Evolutionary conservation across 2,329 filamentous ascomycete species (phyloP), one percentile per base, ranked within the genome.

Genomic region (Ascochyta lentis): DNA sequence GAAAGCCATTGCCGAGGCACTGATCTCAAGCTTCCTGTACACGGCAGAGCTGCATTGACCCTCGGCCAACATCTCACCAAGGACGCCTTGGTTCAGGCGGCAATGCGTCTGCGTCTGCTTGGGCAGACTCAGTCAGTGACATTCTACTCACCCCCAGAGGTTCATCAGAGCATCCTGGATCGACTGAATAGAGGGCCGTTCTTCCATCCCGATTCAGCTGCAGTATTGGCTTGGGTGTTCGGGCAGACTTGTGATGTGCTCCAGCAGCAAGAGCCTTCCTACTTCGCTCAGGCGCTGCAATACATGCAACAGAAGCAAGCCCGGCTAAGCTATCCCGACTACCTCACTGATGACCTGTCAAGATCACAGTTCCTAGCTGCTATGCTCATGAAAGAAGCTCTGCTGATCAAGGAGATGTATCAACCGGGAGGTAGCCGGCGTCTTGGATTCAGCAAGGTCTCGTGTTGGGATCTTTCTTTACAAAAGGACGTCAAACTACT

Each of bases 31-130:
- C 72, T 89, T 1, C 84, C 84, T 0, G 24, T 64, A 0, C 1
- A 66, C 1, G 80, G 83, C 0, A 60, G 52, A 1, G 86, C 80
- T 0, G 86, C 84, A 0, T 62, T 88, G 1, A 88, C 85, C 0
- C 70, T 88, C 0, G 83, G 82, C 0, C 75, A 84, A 0, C 78
- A 81, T 1, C 80, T 85, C 49, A 86, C 83, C 0, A 88, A 89
- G 55, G 86, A 88, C 51, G 79, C 84, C 8, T 81, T 83, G 0
- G 84, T 87, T 0, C 86, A 89, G 84, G 87, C 86, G 49, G 86
- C 86, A 0, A 89, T 90, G 86, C 76, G 87, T 55, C 70, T 90
- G 0, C 79, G 88, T 1, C 83, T 88, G 41, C 75, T 90, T 0
- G 80, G 75, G 0, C 78, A 77, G 2, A 83, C 83, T 0, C 86